Percentiles rank a stretch among this genome's conserved stretches.
These are phyloP conservation scores for Pochonia chlamydosporia DNA, from an alignment of 2,329 filamentous ascomycete genomes.

Conservation along the genomic window DNA sequence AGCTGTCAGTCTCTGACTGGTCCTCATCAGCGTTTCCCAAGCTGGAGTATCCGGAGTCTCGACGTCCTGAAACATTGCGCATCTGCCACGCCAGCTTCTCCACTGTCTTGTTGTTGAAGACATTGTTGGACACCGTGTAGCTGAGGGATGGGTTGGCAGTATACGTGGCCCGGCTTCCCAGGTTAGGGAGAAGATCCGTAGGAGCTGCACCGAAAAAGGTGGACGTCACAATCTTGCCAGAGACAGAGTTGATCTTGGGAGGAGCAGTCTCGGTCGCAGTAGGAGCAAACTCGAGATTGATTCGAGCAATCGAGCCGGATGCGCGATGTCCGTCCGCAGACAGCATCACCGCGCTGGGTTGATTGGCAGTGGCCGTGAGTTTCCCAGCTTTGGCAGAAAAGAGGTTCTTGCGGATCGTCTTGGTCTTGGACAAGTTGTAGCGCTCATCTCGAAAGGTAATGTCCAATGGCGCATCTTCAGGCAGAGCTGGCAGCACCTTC, in stretches of 20 bases:
- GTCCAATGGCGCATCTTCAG: slow-evolving; percentile 46
- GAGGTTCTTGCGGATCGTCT: slow-evolving; percentile 47
- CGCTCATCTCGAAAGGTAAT: slow-evolving; percentile 40
- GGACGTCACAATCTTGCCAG: slow-evolving; percentile 44
- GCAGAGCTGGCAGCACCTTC: slow-evolving; percentile 45
- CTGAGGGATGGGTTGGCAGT: slow-evolving; percentile 35
- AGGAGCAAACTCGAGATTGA: slow-evolving; percentile 44
- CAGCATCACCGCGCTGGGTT: slow-evolving; percentile 44
- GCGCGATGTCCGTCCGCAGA: slow-evolving; percentile 41
- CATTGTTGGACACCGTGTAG: slow-evolving; percentile 39
- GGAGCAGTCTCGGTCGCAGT: slow-evolving; percentile 34
- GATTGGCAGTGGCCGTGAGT: slow-evolving; percentile 38
- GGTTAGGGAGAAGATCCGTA: slow-evolving; percentile 42
- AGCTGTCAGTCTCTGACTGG: slow-evolving; percentile 28
- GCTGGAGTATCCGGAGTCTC: slow-evolving; percentile 50
- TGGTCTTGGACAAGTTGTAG: slow-evolving; percentile 45
- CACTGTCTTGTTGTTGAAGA: slow-evolving; percentile 31
- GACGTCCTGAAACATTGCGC: slow-evolving; percentile 26
- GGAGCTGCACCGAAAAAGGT: slow-evolving; percentile 46
- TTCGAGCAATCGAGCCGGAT: slow-evolving; percentile 33
- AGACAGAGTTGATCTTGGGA: slow-evolving; percentile 42
- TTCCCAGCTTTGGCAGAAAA: slow-evolving; percentile 45
- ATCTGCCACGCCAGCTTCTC: slow-evolving; percentile 37
- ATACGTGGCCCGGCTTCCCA: slow-evolving; percentile 37
- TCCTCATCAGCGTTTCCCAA: slow-evolving; percentile 27